Evolutionary conservation across 805 yeast genomes (phyloP).

Genomic region (Ogataea haglerorum): DNA sequence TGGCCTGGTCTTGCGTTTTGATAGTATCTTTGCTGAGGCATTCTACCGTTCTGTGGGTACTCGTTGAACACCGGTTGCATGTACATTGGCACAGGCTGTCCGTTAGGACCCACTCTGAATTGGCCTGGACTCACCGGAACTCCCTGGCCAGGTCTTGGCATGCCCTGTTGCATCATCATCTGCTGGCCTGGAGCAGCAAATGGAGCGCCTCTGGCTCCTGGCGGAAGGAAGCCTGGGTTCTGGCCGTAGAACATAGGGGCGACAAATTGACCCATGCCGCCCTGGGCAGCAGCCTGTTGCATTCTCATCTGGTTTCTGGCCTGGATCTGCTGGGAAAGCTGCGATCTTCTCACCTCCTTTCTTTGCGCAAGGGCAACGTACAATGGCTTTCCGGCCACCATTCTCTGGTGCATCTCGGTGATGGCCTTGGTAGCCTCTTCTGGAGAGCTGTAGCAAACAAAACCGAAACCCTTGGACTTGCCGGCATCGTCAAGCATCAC

Average conservation of each 20-base stretch:
- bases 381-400: constrained; percentile 92
- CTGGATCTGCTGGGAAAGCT: constrained; percentile 95
- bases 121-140: constrained; percentile 55
- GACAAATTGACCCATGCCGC: constrained; percentile 82
- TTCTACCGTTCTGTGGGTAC: constrained; percentile 59
- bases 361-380: constrained; percentile 99
- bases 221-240: constrained; percentile 70
- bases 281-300: constrained; percentile 92
- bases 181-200: constrained; percentile 79
- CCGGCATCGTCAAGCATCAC: constrained; percentile 94
- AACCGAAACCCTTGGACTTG: constrained; percentile 97
- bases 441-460: constrained; percentile 95
- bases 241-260: constrained; percentile 84
- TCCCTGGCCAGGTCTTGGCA: constrained; percentile 57
- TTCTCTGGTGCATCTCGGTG: constrained; percentile 96
- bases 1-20: constrained; percentile 37
- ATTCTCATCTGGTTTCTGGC: constrained; percentile 98
- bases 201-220: constrained; percentile 76
- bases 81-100: constrained; percentile 79
- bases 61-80: constrained; percentile 77
- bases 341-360: constrained; percentile 95
- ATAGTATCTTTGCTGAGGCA: constrained; percentile 43
- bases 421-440: constrained; percentile 99
- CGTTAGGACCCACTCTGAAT: constrained; percentile 74
- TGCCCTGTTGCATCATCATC: constrained; percentile 65